A percentile compares a stretch with the other conserved stretches of the same genome.
These are phyloP conservation scores for Punctularia strigosozonata DNA, from an alignment of 768 basidiomycete species.

Conservation along the genomic window DNA sequence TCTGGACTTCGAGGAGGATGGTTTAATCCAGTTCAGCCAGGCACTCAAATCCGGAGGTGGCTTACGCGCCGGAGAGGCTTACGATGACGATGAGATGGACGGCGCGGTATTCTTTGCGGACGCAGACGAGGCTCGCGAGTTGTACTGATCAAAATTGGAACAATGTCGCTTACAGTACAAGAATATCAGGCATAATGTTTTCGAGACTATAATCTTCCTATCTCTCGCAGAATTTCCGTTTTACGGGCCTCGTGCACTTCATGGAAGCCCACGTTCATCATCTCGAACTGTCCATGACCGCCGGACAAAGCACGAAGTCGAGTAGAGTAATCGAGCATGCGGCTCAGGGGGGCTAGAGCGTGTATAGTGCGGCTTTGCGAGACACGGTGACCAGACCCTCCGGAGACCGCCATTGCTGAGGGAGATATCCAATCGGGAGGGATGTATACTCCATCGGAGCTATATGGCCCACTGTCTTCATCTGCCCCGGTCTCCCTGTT, in stretches of 20 bases:
- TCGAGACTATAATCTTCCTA: constrained; percentile 48
- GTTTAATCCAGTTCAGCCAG: constrained; percentile 66
- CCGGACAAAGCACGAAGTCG: constrained; percentile 72
- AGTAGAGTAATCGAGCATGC: constrained; percentile 71
- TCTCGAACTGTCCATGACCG: constrained; percentile 74
- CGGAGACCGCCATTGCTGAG: constrained; percentile 36
- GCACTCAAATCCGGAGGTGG: constrained; percentile 47
- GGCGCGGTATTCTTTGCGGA: constrained; percentile 68
- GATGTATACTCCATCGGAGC: constrained; percentile 58
- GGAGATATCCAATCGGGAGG: constrained; percentile 73
- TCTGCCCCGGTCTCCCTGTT: constrained; percentile 24
- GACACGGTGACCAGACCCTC: no score
- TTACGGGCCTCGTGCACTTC: constrained; percentile 49
- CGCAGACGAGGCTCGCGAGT: constrained; percentile 63
- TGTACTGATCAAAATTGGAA: constrained; percentile 18
- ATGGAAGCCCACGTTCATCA: constrained; percentile 67
- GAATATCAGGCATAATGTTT: constrained; percentile 8
- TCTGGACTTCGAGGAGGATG: constrained; percentile 18
- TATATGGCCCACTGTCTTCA: constrained; percentile 30
- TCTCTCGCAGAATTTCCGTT: constrained; percentile 65
- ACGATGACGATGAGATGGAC: constrained; percentile 71
- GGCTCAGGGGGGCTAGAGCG: constrained; percentile 68
- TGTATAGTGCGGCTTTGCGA: constrained; percentile 40
- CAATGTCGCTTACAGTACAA: no score
- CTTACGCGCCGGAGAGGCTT: constrained; percentile 41